Percentiles rank a stretch among this genome's conserved stretches.
phyloP scores from a whole-genome alignment of 768 basidiomycete genomes.

The Tylopilus intermedius region DNA sequence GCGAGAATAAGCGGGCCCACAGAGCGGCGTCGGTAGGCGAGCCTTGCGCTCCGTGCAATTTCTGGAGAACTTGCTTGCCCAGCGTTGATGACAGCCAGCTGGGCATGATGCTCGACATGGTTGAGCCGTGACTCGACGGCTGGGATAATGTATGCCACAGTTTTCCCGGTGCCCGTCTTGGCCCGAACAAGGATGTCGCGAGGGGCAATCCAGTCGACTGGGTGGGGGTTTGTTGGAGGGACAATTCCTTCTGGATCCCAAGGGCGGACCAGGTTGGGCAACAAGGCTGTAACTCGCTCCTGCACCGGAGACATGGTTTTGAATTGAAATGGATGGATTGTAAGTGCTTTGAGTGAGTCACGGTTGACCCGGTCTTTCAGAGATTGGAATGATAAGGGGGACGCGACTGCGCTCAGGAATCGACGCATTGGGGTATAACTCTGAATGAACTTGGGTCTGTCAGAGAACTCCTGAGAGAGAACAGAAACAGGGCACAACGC shows the following conservation, averaged over 20 bases:
- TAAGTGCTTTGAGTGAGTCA: slow-evolving; percentile 55
- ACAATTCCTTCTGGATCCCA: slow-evolving; percentile 34
- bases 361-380: slow-evolving; percentile 37
- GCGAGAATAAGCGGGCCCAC: slow-evolving; percentile 79
- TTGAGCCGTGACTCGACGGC: slow-evolving; percentile 74
- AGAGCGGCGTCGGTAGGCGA: slow-evolving; percentile 38
- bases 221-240: background rate
- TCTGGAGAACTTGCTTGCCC: slow-evolving; percentile 30
- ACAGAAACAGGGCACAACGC: background rate
- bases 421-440: slow-evolving; percentile 2
- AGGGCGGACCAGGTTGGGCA: slow-evolving; percentile 64
- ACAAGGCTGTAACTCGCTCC: slow-evolving; percentile 65
- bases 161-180: slow-evolving; percentile 88
- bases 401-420: slow-evolving; percentile 3
- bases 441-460: background rate
- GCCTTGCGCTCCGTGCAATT: slow-evolving; percentile 30
- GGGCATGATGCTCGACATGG: slow-evolving; percentile 43
- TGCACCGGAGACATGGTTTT: slow-evolving; percentile 79
- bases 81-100: slow-evolving; percentile 39
- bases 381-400: slow-evolving; percentile 28
- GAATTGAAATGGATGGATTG: slow-evolving; percentile 58
- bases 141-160: slow-evolving; percentile 81
- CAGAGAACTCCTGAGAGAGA: background rate
- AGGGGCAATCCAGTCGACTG: slow-evolving; percentile 9
- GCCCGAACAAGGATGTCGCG: slow-evolving; percentile 84